Percentiles rank a stretch among this genome's conserved stretches.
Conservation (phyloP, 441 rosid genomes). For the Eruca vesicaria region DNA sequence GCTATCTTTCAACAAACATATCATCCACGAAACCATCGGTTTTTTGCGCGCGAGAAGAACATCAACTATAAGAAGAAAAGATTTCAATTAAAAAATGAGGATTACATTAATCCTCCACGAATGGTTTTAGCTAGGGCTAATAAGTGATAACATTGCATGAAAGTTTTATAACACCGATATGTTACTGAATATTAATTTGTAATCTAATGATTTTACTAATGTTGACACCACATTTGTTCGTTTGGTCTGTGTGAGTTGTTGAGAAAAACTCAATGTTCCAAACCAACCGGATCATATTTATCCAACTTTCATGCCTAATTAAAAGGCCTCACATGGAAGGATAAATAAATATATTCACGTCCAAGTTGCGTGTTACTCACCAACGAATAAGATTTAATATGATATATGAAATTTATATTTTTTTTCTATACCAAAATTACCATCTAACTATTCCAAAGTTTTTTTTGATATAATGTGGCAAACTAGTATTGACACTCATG, state of each 20-base stretch:
- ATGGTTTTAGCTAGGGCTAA: background rate
- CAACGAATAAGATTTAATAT: background rate
- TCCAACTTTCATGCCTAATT: background rate
- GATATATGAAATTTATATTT: too few relatives aligned
- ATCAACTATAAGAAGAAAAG: background rate
- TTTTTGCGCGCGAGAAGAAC: too few relatives aligned
- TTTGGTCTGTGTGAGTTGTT: background rate
- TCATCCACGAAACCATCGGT: too few relatives aligned
- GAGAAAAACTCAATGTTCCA: background rate
- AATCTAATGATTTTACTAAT: background rate
- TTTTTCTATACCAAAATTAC: background rate
- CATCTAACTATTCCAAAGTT: background rate
- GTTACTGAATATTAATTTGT: background rate
- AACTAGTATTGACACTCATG: background rate
- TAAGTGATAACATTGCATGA: background rate
- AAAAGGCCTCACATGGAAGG: background rate
- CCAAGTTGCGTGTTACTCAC: background rate
- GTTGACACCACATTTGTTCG: background rate
- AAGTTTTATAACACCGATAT: background rate
- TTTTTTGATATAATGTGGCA: too few relatives aligned
- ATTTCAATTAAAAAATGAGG: background rate
- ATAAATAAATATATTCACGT: background rate
- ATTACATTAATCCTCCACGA: background rate
- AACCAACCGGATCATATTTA: background rate
- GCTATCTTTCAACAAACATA: too few relatives aligned